A percentile compares a stretch with the other conserved stretches of the same genome.
Evolutionary conservation across 106 monocot genomes (phyloP).

Genomic region (Amphibolis antarctica): DNA sequence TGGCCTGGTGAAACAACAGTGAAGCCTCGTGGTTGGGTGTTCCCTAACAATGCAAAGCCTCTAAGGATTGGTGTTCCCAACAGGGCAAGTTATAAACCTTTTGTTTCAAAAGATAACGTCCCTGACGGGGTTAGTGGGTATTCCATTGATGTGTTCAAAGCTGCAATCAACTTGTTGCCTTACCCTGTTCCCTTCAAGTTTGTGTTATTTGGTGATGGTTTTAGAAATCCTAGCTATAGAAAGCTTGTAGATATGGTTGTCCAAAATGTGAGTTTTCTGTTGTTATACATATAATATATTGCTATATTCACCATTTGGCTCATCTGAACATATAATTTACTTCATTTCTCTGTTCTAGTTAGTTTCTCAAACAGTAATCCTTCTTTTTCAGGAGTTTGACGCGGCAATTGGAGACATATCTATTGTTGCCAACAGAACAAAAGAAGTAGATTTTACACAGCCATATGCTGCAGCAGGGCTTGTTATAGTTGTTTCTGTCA

Average conservation of each 20-base stretch:
- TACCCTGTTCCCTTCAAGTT: slow-evolving; percentile 59
- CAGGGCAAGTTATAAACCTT: slow-evolving; percentile 44
- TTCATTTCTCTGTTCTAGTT: too few species aligned
- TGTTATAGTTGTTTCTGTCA: slow-evolving; percentile 15
- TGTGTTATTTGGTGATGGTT: slow-evolving; percentile 55
- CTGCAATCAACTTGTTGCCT: slow-evolving; percentile 53
- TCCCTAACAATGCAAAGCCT: slow-evolving; percentile 56
- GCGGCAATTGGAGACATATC: slow-evolving; percentile 30
- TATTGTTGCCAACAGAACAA: slow-evolving; percentile 31
- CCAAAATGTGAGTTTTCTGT: slow-evolving; percentile 36
- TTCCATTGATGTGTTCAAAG: slow-evolving; percentile 67
- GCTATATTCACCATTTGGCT: background rate
- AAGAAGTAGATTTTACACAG: slow-evolving; percentile 28
- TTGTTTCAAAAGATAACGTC: slow-evolving; percentile 33
- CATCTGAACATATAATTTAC: background rate
- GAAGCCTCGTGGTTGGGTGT: slow-evolving; percentile 72
- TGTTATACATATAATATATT: background rate
- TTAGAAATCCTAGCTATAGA: slow-evolving; percentile 46
- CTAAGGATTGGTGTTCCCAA: slow-evolving; percentile 66
- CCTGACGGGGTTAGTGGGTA: slow-evolving; percentile 40
- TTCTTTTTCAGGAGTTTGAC: slow-evolving; percentile 19
- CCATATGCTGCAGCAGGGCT: slow-evolving; percentile 30
- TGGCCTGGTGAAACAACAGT: slow-evolving; percentile 55
- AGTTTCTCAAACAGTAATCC: too few species aligned
- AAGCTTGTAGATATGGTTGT: slow-evolving; percentile 46